Conservation (phyloP, 2,329 filamentous ascomycete species). For the Davidsoniella neocaledoniae region DNA sequence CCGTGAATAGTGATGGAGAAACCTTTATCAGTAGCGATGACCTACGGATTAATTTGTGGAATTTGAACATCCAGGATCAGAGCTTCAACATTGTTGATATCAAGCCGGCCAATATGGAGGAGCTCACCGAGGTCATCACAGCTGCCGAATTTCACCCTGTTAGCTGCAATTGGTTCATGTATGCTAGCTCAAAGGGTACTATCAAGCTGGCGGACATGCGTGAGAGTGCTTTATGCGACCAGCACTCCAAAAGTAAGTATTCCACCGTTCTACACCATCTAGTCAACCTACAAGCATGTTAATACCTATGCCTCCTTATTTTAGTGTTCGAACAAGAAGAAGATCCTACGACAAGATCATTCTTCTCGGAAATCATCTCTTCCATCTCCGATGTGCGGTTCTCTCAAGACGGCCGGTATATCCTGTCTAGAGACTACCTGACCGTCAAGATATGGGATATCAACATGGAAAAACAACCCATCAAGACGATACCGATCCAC, state of each 20-base stretch:
- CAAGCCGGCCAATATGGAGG: constrained; percentile 99
- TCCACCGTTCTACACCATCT: constrained; percentile 3
- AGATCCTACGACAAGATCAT: constrained; percentile 87
- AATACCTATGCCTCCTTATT: not conserved
- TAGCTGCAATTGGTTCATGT: constrained; percentile 99
- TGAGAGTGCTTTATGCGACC: constrained; percentile 86
- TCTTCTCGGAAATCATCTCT: constrained; percentile 99
- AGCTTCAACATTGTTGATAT: constrained; percentile 99
- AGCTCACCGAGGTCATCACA: constrained; percentile 96
- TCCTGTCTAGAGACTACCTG: constrained; percentile 90
- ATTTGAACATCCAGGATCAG: constrained; percentile 96
- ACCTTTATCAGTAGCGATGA: constrained; percentile 99
- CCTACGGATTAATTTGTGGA: constrained; percentile 95
- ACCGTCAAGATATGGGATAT: constrained; percentile 99
- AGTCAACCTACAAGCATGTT: not conserved
- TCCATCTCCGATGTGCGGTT: constrained; percentile 98
- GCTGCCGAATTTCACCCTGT: constrained; percentile 92
- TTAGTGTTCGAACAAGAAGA: constrained; percentile 98
- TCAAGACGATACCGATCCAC: constrained; percentile 98
- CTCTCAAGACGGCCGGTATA: constrained; percentile 90
- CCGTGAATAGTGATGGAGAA: constrained; percentile 98
- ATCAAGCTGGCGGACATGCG: constrained; percentile 99
- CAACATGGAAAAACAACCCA: constrained; percentile 92
- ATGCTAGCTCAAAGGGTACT: constrained; percentile 95
- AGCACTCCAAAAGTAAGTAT: constrained; percentile 72